These are phyloP conservation scores for Arachis hypogaea DNA, from an alignment of 306 rosid genomes.

Conservation along the genomic window DNA sequence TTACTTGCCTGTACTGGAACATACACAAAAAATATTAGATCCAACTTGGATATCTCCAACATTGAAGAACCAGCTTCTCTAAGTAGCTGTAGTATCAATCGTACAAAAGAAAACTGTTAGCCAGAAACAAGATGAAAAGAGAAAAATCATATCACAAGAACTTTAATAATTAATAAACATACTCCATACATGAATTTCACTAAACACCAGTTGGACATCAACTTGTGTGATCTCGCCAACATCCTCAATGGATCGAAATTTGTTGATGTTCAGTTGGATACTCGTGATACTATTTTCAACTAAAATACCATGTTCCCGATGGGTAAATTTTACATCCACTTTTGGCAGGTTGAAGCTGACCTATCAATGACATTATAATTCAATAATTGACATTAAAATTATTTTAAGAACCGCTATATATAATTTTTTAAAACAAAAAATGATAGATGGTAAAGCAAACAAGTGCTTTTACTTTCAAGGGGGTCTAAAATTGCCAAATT, in stretches of 20 bases:
- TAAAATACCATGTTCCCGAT: conserved; percentile 62
- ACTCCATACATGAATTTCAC: conserved; percentile 85
- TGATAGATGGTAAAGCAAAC: conserved; percentile 2
- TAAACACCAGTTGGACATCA: conserved; percentile 77
- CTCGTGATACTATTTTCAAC: conserved; percentile 79
- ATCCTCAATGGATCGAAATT: conserved; percentile 61
- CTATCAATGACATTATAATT: conserved; percentile 51
- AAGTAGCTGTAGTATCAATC: conserved; percentile 61
- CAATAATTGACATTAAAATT: conserved; percentile 24
- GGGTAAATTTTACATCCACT: conserved; percentile 67
- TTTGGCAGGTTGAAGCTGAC: conserved; percentile 77
- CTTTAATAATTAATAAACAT: conserved; percentile 31
- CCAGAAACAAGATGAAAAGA: conserved; percentile 30
- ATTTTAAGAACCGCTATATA: conserved; percentile 19
- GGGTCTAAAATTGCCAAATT: conserved; percentile 4
- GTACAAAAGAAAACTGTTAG: conserved; percentile 38
- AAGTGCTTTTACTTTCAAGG: conserved; percentile 5
- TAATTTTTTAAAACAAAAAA: neutral
- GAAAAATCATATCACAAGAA: conserved; percentile 31
- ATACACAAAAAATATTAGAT: conserved; percentile 56
- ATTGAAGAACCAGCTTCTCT: conserved; percentile 80
- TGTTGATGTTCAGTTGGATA: conserved; percentile 69
- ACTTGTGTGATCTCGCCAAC: conserved; percentile 80
- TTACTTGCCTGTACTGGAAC: conserved; percentile 74
- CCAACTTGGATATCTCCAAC: conserved; percentile 77